Evolutionary conservation across 805 yeast species (phyloP).

Genomic region (Wickerhamiella brachini): DNA sequence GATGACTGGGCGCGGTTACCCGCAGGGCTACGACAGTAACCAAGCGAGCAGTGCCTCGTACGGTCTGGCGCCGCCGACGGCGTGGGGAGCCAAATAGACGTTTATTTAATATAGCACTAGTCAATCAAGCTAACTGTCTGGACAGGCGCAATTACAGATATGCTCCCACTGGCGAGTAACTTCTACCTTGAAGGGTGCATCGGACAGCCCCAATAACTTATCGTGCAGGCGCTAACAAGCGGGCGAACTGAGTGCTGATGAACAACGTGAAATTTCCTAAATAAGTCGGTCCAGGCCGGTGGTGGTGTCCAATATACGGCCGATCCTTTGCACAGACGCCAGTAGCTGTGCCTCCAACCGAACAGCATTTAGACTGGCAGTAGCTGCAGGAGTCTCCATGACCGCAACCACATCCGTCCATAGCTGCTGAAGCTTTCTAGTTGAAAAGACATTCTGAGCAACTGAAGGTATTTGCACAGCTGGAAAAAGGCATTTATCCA

Average conservation of each 20-base stretch:
- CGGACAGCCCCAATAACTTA: too few relatives aligned
- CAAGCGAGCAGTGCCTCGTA: neutral
- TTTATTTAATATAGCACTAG: neutral
- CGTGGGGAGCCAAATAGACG: neutral
- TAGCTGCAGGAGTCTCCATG: neutral
- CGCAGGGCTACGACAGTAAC: neutral
- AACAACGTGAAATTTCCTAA: too few relatives aligned
- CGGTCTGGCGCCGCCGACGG: neutral
- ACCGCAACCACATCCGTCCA: slow-evolving; percentile 5
- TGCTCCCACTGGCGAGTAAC: too few relatives aligned
- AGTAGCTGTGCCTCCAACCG: neutral
- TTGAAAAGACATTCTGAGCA: slow-evolving; percentile 2
- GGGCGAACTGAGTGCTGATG: too few relatives aligned
- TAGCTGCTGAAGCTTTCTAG: neutral
- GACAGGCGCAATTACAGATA: too few relatives aligned
- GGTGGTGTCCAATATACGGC: neutral
- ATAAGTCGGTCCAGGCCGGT: neutral
- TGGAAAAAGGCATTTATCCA: slow-evolving; percentile 1
- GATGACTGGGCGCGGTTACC: neutral
- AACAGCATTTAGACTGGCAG: neutral
- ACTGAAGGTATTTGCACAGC: neutral
- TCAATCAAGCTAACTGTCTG: too few relatives aligned
- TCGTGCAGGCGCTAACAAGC: too few relatives aligned
- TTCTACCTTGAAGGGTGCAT: too few relatives aligned
- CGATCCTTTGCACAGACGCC: too few relatives aligned